A percentile compares a stretch with the other conserved stretches of the same genome.
phyloP scores from a whole-genome alignment of 495 filamentous ascomycete genomes.

The Tuber indicum region DNA sequence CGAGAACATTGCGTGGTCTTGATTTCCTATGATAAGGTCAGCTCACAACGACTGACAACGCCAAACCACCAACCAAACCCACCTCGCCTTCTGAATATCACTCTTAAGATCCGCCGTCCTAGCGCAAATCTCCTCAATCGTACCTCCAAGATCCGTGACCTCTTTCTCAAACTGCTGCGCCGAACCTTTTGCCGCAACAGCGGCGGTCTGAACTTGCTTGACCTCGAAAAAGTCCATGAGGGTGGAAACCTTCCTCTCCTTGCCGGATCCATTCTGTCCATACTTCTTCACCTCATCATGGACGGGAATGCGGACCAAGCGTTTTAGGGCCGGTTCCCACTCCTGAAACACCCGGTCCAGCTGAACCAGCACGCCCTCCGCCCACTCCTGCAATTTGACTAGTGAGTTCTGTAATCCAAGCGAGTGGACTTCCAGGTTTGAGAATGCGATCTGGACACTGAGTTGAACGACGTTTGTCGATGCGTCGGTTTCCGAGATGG shows the following conservation, averaged over 20 bases:
- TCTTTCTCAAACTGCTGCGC: constrained; percentile 52
- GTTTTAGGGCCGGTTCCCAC: constrained; percentile 53
- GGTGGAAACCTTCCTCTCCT: constrained; percentile 43
- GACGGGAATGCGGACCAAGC: constrained; percentile 54
- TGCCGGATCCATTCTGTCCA: constrained; percentile 46
- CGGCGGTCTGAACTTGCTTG: constrained; percentile 53
- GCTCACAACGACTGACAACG: neutral
- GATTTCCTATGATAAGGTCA: neutral
- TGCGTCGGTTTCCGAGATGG: constrained; percentile 50
- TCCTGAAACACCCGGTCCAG: constrained; percentile 53
- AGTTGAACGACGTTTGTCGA: constrained; percentile 55
- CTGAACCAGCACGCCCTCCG: constrained; percentile 54
- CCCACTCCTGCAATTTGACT: constrained; percentile 56
- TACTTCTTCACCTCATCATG: constrained; percentile 51
- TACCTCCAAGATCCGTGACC: constrained; percentile 50
- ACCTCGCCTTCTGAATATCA: constrained; percentile 44
- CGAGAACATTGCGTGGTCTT: constrained; percentile 37
- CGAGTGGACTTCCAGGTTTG: constrained; percentile 63
- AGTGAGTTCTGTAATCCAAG: constrained; percentile 55
- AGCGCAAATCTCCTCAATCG: constrained; percentile 50
- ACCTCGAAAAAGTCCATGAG: constrained; percentile 59
- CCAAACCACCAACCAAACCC: neutral
- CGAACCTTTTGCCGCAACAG: constrained; percentile 46
- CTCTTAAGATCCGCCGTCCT: constrained; percentile 52
- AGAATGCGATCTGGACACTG: constrained; percentile 58